Percentiles rank a stretch among this genome's conserved stretches.
phyloP scores from a whole-genome alignment of 2,329 filamentous ascomycete species.

The Claviceps quebecensis region DNA sequence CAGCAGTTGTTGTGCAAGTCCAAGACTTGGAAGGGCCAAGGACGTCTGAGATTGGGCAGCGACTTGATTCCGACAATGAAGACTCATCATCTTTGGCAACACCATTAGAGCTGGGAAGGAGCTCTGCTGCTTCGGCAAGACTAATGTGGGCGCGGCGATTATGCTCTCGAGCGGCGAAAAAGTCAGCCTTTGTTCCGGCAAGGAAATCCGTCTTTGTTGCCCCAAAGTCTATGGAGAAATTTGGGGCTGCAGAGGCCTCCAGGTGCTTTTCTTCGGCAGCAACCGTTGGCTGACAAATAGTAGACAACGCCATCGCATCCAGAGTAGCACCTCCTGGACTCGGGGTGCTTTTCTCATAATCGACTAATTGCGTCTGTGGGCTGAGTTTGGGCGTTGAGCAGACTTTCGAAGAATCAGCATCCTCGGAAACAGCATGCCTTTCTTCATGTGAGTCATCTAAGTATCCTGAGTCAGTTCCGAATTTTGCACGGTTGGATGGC shows the following conservation, averaged over 20 bases:
- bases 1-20: slow-evolving; percentile 5
- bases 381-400: background rate
- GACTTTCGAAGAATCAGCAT: background rate
- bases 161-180: slow-evolving; percentile 24
- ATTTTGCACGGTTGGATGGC: background rate
- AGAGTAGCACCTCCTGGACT: background rate
- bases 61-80: background rate
- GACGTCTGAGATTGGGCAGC: background rate
- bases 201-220: no score
- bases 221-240: no score
- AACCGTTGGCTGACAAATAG: background rate
- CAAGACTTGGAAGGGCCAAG: background rate
- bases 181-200: slow-evolving; percentile 11
- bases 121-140: slow-evolving; percentile 5
- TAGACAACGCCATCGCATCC: background rate
- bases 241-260: background rate
- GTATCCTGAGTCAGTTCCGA: background rate
- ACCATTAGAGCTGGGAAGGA: background rate
- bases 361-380: background rate
- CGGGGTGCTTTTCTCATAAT: background rate
- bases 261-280: background rate
- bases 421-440: background rate
- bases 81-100: background rate
- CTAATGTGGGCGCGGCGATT: slow-evolving; percentile 12
- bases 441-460: background rate